phyloP scores from a whole-genome alignment of 2,329 filamentous ascomycete species.

The Aspergillus sp. region DNA sequence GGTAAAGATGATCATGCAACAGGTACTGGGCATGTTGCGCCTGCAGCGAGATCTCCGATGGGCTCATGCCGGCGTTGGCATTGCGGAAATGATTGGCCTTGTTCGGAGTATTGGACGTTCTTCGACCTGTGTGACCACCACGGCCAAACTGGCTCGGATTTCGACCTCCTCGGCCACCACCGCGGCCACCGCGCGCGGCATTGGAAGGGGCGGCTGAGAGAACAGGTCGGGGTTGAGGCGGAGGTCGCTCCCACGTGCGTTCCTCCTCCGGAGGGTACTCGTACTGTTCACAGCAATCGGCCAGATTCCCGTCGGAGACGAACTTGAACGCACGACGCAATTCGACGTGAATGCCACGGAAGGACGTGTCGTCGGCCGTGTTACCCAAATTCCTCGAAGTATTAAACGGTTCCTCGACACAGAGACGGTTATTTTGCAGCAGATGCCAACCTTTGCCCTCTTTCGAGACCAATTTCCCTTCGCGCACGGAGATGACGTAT shows the following conservation, averaged over 20 bases:
- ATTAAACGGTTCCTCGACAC: slow-evolving; percentile 96
- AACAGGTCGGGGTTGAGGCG: slow-evolving; percentile 49
- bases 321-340: slow-evolving; percentile 79
- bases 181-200: slow-evolving; percentile 42
- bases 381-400: slow-evolving; percentile 82
- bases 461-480: slow-evolving; percentile 70
- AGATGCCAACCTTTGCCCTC: slow-evolving; percentile 83
- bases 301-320: slow-evolving; percentile 68
- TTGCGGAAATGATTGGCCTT: slow-evolving; percentile 32
- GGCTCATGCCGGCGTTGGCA: slow-evolving; percentile 26
- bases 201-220: slow-evolving; percentile 37
- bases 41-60: slow-evolving; percentile 33
- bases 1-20: slow-evolving; percentile 42
- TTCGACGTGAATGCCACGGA: slow-evolving; percentile 82
- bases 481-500: slow-evolving; percentile 72
- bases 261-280: slow-evolving; percentile 78
- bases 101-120: slow-evolving; percentile 51
- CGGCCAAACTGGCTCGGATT: slow-evolving; percentile 43
- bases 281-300: slow-evolving; percentile 78
- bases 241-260: slow-evolving; percentile 48
- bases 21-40: slow-evolving; percentile 42
- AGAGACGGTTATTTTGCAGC: slow-evolving; percentile 71
- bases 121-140: slow-evolving; percentile 41
- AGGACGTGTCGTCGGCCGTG: slow-evolving; percentile 90
- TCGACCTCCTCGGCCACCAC: slow-evolving; percentile 42